These are phyloP conservation scores for Holtermannia corniformis DNA, from an alignment of 768 basidiomycete species.

Conservation along the genomic window DNA sequence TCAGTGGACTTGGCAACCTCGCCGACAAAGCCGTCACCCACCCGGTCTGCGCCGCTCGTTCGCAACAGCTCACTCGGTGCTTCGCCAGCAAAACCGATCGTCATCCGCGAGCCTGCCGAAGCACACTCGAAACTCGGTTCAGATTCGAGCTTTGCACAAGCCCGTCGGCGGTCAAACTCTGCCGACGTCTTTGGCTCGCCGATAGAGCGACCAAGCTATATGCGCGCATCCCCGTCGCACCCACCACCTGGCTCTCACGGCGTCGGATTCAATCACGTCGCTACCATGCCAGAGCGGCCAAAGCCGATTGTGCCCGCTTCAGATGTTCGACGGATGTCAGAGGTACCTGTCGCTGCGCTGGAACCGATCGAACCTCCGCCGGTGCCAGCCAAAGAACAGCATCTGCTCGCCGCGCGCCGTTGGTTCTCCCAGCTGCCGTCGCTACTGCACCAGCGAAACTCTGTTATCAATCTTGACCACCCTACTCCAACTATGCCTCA, in stretches of 20 bases:
- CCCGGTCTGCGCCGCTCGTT: neutral
- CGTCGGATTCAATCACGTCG: too few relatives aligned
- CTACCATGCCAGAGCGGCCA: too few relatives aligned
- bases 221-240: neutral
- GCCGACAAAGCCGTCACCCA: neutral
- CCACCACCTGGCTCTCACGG: neutral
- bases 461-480: constrained; percentile 16
- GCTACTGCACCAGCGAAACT: constrained; percentile 9
- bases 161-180: neutral
- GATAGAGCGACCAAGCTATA: neutral
- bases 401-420: neutral
- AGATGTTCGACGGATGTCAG: too few relatives aligned
- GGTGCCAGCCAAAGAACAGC: neutral
- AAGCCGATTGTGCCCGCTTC: too few relatives aligned
- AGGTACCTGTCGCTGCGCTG: too few relatives aligned
- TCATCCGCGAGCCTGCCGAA: neutral
- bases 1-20: neutral
- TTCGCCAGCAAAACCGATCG: neutral
- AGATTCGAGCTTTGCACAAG: too few relatives aligned
- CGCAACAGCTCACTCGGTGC: neutral
- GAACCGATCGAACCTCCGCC: constrained; percentile 10
- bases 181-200: neutral
- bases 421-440: neutral
- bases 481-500: constrained; percentile 14
- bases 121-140: neutral